Conservation (phyloP, 2,329 filamentous ascomycete species). For the Cordyceps fumosorosea region DNA sequence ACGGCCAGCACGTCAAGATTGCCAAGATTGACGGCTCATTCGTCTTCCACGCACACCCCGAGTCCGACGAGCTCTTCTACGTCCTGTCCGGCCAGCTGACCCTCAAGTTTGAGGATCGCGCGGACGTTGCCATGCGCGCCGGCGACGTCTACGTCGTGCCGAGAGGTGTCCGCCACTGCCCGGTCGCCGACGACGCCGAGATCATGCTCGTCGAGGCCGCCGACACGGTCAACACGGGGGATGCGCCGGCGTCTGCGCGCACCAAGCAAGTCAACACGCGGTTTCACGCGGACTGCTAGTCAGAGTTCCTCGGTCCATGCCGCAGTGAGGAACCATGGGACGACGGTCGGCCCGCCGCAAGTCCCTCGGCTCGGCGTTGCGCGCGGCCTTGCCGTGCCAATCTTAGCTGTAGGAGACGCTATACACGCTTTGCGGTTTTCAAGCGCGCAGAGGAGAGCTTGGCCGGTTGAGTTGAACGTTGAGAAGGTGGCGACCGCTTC, state of each 20-base stretch:
- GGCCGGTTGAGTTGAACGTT: no score
- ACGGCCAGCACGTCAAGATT: conserved; percentile 34
- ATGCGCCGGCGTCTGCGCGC: conserved; percentile 19
- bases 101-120: conserved; percentile 26
- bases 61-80: conserved; percentile 37
- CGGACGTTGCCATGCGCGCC: conserved; percentile 22
- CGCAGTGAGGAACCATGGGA: no score
- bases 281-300: neutral
- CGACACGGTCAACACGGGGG: conserved; percentile 25
- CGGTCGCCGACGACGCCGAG: conserved; percentile 28
- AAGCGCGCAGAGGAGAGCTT: no score
- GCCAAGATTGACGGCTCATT: conserved; percentile 33
- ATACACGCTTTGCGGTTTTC: no score
- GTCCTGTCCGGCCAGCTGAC: conserved; percentile 28
- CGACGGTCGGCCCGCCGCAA: no score
- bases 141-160: conserved; percentile 31
- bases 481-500: no score
- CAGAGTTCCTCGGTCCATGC: no score
- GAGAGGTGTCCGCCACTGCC: conserved; percentile 30
- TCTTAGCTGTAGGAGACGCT: no score
- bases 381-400: no score
- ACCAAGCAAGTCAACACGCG: conserved; percentile 15
- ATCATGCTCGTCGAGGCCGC: conserved; percentile 33
- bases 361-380: no score
- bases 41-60: conserved; percentile 34